A percentile compares a stretch with the other conserved stretches of the same genome.
phyloP scores from a whole-genome alignment of 768 basidiomycete species.

The Leccinum olivaceopallidum region DNA sequence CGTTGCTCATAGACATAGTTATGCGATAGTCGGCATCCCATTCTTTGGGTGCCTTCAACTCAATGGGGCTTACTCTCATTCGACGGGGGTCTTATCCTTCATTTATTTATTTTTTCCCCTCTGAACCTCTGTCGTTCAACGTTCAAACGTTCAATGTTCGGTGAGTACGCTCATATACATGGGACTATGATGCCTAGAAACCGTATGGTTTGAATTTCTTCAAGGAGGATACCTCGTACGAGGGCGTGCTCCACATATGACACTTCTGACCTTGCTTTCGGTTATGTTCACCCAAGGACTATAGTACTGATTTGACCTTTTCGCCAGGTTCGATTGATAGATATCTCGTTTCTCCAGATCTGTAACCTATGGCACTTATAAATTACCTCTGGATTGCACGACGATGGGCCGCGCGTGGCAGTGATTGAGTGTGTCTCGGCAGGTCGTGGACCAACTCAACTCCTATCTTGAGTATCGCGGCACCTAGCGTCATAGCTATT shows the following conservation, averaged over 20 bases:
- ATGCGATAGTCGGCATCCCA: constrained; percentile 69
- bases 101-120: constrained; percentile 48
- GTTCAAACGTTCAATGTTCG: constrained; percentile 10
- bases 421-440: background rate
- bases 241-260: constrained; percentile 80
- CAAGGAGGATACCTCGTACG: constrained; percentile 73
- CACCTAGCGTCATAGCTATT: background rate
- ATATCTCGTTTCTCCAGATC: background rate
- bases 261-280: constrained; percentile 36
- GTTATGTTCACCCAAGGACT: background rate
- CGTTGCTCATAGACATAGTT: constrained; percentile 88
- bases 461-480: background rate
- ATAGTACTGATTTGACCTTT: constrained; percentile 9
- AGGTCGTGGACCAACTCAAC: background rate
- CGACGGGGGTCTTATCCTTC: constrained; percentile 42
- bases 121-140: constrained; percentile 54
- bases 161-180: constrained; percentile 28
- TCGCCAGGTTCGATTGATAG: background rate
- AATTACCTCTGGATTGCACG: background rate
- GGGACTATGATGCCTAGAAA: constrained; percentile 54
- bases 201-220: constrained; percentile 80
- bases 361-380: background rate
- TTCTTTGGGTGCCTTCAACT: constrained; percentile 54
- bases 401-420: background rate
- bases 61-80: constrained; percentile 92